phyloP scores from a whole-genome alignment of 1,139 yeast species.

The Candida tetrigidarum region DNA sequence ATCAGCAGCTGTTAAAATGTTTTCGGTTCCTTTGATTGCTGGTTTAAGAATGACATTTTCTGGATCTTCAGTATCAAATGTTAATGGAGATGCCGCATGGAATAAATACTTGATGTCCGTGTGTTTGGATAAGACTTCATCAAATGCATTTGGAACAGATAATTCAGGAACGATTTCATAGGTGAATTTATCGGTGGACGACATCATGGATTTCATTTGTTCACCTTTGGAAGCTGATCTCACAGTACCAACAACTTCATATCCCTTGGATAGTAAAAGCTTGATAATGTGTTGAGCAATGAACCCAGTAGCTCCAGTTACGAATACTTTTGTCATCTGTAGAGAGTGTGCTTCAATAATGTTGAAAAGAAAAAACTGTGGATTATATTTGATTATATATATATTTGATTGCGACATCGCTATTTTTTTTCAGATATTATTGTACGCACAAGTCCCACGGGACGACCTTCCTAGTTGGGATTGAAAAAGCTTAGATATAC shows the following conservation, averaged over 20 bases:
- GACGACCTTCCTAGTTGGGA: neutral
- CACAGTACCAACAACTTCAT: constrained; percentile 65
- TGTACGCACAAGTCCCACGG: no score
- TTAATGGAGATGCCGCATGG: constrained; percentile 42
- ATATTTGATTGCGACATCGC: no score
- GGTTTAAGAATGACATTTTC: constrained; percentile 44
- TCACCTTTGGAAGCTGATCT: constrained; percentile 60
- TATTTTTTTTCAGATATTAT: neutral
- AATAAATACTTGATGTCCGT: constrained; percentile 30
- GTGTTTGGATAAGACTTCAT: constrained; percentile 32
- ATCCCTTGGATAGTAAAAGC: constrained; percentile 39
- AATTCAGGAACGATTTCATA: constrained; percentile 44
- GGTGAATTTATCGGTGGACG: constrained; percentile 23
- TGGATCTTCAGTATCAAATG: constrained; percentile 38
- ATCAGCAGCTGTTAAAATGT: constrained; percentile 34
- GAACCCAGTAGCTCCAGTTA: constrained; percentile 65
- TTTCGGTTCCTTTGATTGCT: constrained; percentile 43
- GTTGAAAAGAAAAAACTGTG: no score
- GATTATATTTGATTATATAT: no score
- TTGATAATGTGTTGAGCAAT: constrained; percentile 56
- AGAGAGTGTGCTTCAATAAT: neutral
- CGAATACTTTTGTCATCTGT: constrained; percentile 43
- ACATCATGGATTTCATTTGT: constrained; percentile 25
- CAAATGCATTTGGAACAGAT: constrained; percentile 35
- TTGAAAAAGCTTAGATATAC: neutral